phyloP scores from a whole-genome alignment of 1,284 basidiomycete species.

The Pseudomicrostroma phylloplanum region DNA sequence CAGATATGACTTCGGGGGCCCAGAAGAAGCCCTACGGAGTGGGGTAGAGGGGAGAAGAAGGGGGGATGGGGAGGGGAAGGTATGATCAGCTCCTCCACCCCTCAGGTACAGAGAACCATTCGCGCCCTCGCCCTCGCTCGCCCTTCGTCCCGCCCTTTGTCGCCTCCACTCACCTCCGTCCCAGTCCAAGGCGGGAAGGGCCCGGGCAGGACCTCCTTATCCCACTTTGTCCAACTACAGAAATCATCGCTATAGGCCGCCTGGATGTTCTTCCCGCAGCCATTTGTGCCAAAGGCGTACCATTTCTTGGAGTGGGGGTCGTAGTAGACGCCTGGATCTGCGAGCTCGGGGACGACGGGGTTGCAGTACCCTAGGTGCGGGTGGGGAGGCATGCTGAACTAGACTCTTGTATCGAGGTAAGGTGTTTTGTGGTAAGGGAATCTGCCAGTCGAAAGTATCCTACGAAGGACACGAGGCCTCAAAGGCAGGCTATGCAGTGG shows the following conservation, averaged over 20 bases:
- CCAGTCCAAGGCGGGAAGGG: constrained; percentile 25
- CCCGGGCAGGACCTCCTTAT: constrained; percentile 30
- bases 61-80: too few relatives aligned
- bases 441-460: too few relatives aligned
- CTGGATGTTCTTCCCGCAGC: constrained; percentile 34
- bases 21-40: constrained; percentile 25
- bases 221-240: constrained; percentile 28
- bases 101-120: too few relatives aligned
- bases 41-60: too few relatives aligned
- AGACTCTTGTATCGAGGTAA: too few relatives aligned
- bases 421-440: too few relatives aligned
- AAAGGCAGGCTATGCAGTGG: too few relatives aligned
- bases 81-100: too few relatives aligned
- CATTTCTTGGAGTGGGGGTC: constrained; percentile 21
- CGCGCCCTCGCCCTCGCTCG: too few relatives aligned
- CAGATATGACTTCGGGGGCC: constrained; percentile 34
- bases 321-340: constrained; percentile 35
- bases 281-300: constrained; percentile 34
- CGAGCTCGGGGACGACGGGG: constrained; percentile 27
- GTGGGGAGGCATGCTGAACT: background rate
- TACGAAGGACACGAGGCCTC: too few relatives aligned
- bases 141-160: background rate
- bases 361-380: constrained; percentile 5
- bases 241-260: constrained; percentile 30
- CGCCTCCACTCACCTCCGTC: background rate